Conservation (phyloP, 1,284 basidiomycete species). For the Omphalotus olearius region DNA sequence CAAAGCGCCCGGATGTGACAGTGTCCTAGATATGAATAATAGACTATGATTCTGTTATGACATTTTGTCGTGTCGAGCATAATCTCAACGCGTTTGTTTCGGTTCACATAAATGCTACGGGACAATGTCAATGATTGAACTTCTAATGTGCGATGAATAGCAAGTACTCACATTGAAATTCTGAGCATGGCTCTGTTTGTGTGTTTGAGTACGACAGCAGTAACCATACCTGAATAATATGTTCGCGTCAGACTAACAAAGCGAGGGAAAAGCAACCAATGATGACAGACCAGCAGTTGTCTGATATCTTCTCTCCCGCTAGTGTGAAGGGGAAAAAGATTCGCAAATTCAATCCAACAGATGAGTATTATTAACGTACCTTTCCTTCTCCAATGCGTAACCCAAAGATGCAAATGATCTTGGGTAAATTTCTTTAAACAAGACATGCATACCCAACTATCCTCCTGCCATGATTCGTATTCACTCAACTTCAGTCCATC, state of each 20-base stretch:
- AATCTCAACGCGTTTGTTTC: not conserved
- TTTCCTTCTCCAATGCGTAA: conserved; percentile 9
- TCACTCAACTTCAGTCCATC: conserved; percentile 1
- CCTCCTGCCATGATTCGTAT: not conserved
- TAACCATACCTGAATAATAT: conserved; percentile 26
- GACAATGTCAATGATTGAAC: not conserved
- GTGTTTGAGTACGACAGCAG: conserved; percentile 26
- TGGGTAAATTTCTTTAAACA: not conserved
- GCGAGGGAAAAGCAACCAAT: not conserved
- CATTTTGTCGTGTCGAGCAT: too few species aligned
- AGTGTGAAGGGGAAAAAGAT: not conserved
- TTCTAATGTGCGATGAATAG: too few species aligned
- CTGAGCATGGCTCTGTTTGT: conserved; percentile 21
- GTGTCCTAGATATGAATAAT: too few species aligned
- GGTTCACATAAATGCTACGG: conserved; percentile 6
- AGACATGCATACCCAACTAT: not conserved
- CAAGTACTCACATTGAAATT: conserved; percentile 21
- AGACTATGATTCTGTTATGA: too few species aligned
- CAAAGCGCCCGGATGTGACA: not conserved
- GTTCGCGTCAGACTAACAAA: not conserved
- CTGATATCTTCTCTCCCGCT: conserved; percentile 9
- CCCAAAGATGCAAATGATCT: conserved; percentile 12
- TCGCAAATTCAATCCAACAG: not conserved
- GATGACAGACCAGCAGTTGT: conserved; percentile 14
- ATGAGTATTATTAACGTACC: conserved; percentile 5